phyloP scores from a whole-genome alignment of 768 basidiomycete genomes.

The Pisolithus albus region DNA sequence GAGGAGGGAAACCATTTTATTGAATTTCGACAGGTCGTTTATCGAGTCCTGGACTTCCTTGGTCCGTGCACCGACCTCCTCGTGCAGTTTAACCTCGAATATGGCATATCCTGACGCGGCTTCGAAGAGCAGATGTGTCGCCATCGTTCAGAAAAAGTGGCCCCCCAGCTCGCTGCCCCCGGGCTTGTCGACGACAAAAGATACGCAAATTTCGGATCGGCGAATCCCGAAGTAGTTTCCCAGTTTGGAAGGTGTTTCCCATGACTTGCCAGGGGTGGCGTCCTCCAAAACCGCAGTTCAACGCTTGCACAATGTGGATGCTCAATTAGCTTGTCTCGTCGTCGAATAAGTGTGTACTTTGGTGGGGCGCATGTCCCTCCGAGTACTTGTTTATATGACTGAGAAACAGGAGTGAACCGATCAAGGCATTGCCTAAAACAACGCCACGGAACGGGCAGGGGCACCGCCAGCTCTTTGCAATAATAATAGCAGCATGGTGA shows the following conservation, averaged over 20 bases:
- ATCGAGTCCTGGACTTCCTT: constrained; percentile 80
- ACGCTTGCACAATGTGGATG: too few relatives aligned
- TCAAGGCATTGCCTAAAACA: background rate
- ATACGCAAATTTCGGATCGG: too few relatives aligned
- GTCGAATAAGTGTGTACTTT: background rate
- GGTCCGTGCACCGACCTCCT: constrained; percentile 80
- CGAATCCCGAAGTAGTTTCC: too few relatives aligned
- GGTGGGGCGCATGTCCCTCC: background rate
- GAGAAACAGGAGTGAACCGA: background rate
- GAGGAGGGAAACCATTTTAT: constrained; percentile 84
- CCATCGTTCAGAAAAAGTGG: constrained; percentile 35
- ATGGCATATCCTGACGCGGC: constrained; percentile 91
- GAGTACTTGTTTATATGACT: background rate
- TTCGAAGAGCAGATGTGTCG: constrained; percentile 89
- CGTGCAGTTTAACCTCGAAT: constrained; percentile 79
- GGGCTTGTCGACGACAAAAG: constrained; percentile 13
- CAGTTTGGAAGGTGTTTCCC: background rate
- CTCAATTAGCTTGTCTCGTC: background rate
- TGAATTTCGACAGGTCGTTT: constrained; percentile 79
- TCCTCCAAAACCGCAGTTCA: too few relatives aligned
- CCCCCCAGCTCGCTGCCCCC: constrained; percentile 33
- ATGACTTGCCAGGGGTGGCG: background rate
- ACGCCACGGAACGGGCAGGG: background rate
- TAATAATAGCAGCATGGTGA: too few relatives aligned
- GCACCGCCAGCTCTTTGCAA: too few relatives aligned